Conservation (phyloP, 176 grass and related monocot genomes). For the Bolboschoenus planiculmis region DNA sequence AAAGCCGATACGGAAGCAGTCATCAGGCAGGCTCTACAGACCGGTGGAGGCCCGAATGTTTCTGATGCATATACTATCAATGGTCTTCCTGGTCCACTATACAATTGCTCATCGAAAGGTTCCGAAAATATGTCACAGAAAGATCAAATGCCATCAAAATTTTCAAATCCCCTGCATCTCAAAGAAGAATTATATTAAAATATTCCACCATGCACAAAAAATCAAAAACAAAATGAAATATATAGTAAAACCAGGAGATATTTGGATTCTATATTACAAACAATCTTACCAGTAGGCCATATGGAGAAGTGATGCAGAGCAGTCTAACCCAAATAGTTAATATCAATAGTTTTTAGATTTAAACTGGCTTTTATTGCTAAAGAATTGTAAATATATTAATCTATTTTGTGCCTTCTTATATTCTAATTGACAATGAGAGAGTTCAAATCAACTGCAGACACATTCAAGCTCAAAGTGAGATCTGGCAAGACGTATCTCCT, state of each 20-base stretch:
- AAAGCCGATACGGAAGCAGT: constrained; percentile 68
- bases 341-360: neutral
- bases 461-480: constrained; percentile 46
- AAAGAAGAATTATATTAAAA: neutral
- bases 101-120: constrained; percentile 53
- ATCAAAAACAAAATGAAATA: neutral
- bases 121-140: neutral
- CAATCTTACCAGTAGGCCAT: neutral
- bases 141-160: neutral
- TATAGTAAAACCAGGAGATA: neutral
- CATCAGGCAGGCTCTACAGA: constrained; percentile 49
- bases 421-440: neutral
- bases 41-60: constrained; percentile 64
- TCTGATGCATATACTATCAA: constrained; percentile 84
- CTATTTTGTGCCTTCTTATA: neutral
- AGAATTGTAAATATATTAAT: neutral
- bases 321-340: neutral
- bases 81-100: constrained; percentile 51
- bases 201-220: neutral
- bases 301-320: neutral
- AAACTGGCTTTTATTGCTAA: neutral
- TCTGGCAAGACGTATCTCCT: constrained; percentile 55
- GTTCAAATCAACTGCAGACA: constrained; percentile 20
- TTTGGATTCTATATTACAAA: neutral
- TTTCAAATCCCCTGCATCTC: neutral